These are phyloP conservation scores for Babesia bovis DNA, from an alignment of 169 alveolate genomes.

Conservation along the genomic window DNA sequence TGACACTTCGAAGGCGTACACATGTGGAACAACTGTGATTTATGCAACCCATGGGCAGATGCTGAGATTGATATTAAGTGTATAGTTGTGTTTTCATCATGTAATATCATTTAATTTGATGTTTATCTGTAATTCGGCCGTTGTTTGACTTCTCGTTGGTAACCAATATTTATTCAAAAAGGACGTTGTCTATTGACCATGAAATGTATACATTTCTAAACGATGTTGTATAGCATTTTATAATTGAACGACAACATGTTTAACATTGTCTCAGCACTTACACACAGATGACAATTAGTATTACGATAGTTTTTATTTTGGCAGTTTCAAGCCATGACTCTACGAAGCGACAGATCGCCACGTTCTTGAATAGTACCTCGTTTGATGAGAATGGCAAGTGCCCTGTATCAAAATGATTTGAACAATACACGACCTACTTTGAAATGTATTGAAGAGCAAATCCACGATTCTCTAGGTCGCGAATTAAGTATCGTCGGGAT, in stretches of 20 bases:
- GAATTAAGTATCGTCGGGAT: constrained; percentile 73
- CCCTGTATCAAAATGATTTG: constrained; percentile 59
- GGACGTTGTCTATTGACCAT: no score
- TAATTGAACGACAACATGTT: background rate
- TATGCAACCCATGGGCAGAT: no score
- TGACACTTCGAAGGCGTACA: constrained; percentile 1
- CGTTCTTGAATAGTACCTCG: constrained; percentile 83
- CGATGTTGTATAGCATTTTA: background rate
- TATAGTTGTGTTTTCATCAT: no score
- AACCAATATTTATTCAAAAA: no score
- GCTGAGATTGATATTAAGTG: no score
- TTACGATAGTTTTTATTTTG: no score
- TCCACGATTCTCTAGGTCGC: constrained; percentile 79
- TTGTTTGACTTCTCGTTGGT: no score
- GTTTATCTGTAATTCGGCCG: no score
- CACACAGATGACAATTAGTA: background rate
- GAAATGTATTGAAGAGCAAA: constrained; percentile 71
- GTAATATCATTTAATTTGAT: no score
- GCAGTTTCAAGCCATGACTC: constrained; percentile 44
- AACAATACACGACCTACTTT: constrained; percentile 48
- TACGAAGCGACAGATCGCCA: constrained; percentile 82
- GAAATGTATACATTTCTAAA: no score
- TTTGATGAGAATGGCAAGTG: constrained; percentile 76
- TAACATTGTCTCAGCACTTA: background rate
- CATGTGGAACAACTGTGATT: background rate